phyloP scores from a whole-genome alignment of 2,329 filamentous ascomycete genomes.

The Parastagonospora nodorum region DNA sequence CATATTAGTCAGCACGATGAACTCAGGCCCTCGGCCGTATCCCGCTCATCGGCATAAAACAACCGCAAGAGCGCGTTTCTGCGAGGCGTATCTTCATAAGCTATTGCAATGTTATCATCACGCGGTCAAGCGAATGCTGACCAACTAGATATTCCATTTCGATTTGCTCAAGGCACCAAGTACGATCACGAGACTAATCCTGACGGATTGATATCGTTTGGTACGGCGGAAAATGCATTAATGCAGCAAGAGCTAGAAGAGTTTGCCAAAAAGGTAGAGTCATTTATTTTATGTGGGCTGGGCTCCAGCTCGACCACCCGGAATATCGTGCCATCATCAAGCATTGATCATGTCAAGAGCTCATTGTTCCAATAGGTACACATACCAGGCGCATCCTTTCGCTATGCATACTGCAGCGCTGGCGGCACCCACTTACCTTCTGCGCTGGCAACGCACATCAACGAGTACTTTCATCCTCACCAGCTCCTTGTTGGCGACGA shows the following conservation, averaged over 20 bases:
- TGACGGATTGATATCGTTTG: conserved; percentile 55
- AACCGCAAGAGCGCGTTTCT: background rate
- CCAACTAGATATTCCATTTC: conserved; percentile 17
- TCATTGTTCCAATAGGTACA: conserved; percentile 26
- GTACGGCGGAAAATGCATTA: conserved; percentile 59
- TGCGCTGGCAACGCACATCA: conserved; percentile 51
- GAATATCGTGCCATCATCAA: too few species aligned
- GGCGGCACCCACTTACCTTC: conserved; percentile 45
- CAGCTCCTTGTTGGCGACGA: conserved; percentile 41
- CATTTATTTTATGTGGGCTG: background rate
- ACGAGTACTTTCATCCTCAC: conserved; percentile 35
- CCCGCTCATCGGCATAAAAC: background rate
- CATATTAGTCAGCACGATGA: conserved; percentile 8
- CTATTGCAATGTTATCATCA: conserved; percentile 7
- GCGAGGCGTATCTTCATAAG: background rate
- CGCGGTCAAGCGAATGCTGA: conserved; percentile 14
- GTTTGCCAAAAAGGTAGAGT: conserved; percentile 43
- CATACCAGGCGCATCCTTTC: conserved; percentile 44
- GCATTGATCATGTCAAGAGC: background rate
- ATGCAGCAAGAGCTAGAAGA: conserved; percentile 54
- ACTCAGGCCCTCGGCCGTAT: background rate
- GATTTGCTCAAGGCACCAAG: conserved; percentile 9
- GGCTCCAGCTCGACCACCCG: background rate
- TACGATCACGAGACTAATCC: conserved; percentile 52
- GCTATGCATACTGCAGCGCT: conserved; percentile 46